phyloP scores from a whole-genome alignment of 768 basidiomycete genomes.

The Hydnum rufescens region DNA sequence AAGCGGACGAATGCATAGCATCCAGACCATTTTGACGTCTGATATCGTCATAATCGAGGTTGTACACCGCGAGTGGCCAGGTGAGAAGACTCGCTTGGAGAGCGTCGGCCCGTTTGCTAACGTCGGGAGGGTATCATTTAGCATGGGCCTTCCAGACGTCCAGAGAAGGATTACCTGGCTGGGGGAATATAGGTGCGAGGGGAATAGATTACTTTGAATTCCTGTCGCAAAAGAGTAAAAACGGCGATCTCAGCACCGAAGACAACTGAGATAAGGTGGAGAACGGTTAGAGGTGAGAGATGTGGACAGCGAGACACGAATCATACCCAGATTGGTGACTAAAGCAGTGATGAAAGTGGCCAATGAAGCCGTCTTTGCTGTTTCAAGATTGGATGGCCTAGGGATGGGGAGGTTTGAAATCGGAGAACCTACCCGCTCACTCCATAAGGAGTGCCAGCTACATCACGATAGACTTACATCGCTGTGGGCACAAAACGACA shows the following conservation, averaged over 20 bases:
- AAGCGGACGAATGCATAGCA: conserved; percentile 34
- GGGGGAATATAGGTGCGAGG: conserved; percentile 53
- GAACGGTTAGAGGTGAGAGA: background rate
- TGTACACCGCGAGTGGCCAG: conserved; percentile 50
- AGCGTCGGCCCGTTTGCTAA: conserved; percentile 37
- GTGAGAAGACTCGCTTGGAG: conserved; percentile 30
- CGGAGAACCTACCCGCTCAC: too few species aligned
- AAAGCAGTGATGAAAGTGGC: conserved; percentile 69
- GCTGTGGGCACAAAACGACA: too few species aligned
- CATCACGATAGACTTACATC: too few species aligned
- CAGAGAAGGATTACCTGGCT: conserved; percentile 19
- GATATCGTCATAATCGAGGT: conserved; percentile 40
- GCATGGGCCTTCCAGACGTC: conserved; percentile 13
- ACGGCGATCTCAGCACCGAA: conserved; percentile 48
- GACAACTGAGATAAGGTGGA: conserved; percentile 17
- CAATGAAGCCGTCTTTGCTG: conserved; percentile 43
- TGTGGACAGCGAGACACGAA: background rate
- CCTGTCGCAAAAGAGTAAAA: conserved; percentile 69
- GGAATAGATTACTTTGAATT: conserved; percentile 78
- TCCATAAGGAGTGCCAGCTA: too few species aligned
- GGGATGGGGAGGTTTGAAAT: too few species aligned
- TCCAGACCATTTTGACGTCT: conserved; percentile 44
- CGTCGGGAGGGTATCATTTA: conserved; percentile 6
- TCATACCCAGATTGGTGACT: conserved; percentile 40
- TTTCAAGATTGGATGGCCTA: background rate